Evolutionary conservation across 495 filamentous ascomycete genomes (phyloP).

Genomic region (Staphylotrichum tortipilum): DNA sequence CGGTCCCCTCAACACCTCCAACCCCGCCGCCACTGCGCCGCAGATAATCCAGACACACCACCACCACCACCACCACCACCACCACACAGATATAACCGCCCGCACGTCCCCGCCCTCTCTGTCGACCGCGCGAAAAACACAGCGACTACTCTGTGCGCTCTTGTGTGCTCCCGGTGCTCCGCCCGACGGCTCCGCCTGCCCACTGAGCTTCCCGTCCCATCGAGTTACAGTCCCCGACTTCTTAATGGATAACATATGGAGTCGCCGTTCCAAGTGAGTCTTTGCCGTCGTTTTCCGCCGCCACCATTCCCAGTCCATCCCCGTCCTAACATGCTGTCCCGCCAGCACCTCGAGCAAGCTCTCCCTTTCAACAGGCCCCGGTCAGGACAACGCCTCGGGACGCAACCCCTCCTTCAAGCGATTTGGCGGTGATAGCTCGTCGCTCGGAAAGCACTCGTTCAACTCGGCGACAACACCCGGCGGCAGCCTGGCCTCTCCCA

Average conservation of each 20-base stretch:
- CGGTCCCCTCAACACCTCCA: not conserved
- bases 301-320: constrained; percentile 4
- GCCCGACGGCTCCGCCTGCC: constrained; percentile 7
- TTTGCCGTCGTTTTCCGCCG: not conserved
- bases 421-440: constrained; percentile 66
- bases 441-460: constrained; percentile 82
- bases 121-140: constrained; percentile 3
- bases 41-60: not conserved
- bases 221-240: constrained; percentile 24
- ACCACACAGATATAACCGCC: no score
- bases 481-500: constrained; percentile 71
- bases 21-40: no score
- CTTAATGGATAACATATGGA: constrained; percentile 60
- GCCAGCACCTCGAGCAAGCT: constrained; percentile 78
- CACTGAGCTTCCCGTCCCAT: constrained; percentile 8
- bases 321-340: constrained; percentile 10
- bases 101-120: not conserved
- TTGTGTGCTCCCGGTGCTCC: constrained; percentile 7
- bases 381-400: constrained; percentile 55
- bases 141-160: not conserved
- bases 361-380: constrained; percentile 66
- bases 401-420: constrained; percentile 60
- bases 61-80: not conserved
- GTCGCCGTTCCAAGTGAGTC: constrained; percentile 81
- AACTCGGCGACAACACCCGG: constrained; percentile 68